Percentiles rank a stretch among this genome's conserved stretches.
Evolutionary conservation across 1,284 basidiomycete genomes (phyloP).

Genomic region (Ganoderma leucocontextum): DNA sequence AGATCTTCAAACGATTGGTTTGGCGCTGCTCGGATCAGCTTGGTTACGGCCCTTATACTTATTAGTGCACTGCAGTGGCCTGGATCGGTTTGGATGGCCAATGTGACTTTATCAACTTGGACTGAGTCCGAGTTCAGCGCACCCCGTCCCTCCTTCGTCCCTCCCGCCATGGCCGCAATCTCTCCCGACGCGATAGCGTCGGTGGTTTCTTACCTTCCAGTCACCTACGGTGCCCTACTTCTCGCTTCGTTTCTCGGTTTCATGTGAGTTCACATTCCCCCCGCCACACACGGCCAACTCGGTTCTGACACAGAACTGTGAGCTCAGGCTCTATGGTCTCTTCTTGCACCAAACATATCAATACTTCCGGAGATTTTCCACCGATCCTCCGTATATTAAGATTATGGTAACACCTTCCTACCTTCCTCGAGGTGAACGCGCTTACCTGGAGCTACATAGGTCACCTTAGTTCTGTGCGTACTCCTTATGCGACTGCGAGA

Average conservation of each 20-base stretch:
- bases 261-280: neutral
- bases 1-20: no score
- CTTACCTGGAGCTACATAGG: neutral
- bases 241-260: constrained; percentile 2
- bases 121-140: neutral
- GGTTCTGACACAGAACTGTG: neutral
- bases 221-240: constrained; percentile 5
- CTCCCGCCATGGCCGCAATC: neutral
- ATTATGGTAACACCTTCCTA: neutral
- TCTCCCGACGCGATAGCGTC: neutral
- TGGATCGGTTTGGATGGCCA: no score
- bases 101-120: neutral
- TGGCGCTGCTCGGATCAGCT: no score
- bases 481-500: neutral
- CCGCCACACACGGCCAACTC: neutral
- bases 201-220: neutral
- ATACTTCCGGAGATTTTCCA: constrained; percentile 13
- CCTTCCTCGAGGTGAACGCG: no score
- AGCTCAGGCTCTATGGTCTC: constrained; percentile 6
- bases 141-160: neutral
- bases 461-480: constrained; percentile 4
- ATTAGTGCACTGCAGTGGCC: no score
- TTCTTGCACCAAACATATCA: constrained; percentile 17
- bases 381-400: constrained; percentile 8
- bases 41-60: no score